Percentiles rank a stretch among this genome's conserved stretches.
These are phyloP conservation scores for Neoboletus brunneissimus DNA, from an alignment of 768 basidiomycete genomes.

Conservation along the genomic window DNA sequence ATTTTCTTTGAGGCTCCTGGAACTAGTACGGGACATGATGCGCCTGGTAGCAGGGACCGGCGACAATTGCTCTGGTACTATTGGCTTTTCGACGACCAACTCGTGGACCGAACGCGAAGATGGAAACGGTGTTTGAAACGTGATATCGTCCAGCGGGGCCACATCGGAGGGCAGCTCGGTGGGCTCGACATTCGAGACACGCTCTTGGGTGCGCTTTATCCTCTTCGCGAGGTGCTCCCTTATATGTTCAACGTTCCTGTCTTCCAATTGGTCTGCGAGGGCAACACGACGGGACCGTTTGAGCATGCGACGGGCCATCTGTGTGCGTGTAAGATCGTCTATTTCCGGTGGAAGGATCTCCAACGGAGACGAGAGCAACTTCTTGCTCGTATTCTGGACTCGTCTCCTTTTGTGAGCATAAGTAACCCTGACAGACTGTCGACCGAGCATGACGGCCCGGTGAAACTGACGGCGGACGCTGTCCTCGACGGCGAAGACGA, in stretches of 20 bases:
- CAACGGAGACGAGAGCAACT: conserved; percentile 26
- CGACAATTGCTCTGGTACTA: conserved; percentile 38
- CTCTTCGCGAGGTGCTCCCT: conserved; percentile 34
- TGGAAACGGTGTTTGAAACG: conserved; percentile 30
- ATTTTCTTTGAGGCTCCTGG: conserved; percentile 43
- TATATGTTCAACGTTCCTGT: conserved; percentile 17
- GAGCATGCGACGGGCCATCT: conserved; percentile 46
- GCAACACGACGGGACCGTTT: conserved; percentile 44
- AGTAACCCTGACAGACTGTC: conserved; percentile 24
- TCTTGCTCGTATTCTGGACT: conserved; percentile 4
- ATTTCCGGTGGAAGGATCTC: conserved; percentile 25
- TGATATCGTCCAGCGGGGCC: conserved; percentile 16
- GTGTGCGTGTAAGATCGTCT: conserved; percentile 36
- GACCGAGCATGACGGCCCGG: conserved; percentile 9
- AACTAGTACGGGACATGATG: conserved; percentile 38
- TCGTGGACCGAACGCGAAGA: conserved; percentile 23
- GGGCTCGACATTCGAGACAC: conserved; percentile 2
- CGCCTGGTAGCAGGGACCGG: conserved; percentile 40
- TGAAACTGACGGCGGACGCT: not conserved
- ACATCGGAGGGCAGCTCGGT: not conserved
- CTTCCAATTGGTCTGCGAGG: conserved; percentile 20
- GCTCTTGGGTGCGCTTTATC: conserved; percentile 26
- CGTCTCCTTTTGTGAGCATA: conserved; percentile 35
- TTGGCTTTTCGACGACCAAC: conserved; percentile 20
- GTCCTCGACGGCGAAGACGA: not conserved